Percentiles rank a stretch among this genome's conserved stretches.
phyloP scores from a whole-genome alignment of 2,329 filamentous ascomycete genomes.

The Penicillium sp. region DNA sequence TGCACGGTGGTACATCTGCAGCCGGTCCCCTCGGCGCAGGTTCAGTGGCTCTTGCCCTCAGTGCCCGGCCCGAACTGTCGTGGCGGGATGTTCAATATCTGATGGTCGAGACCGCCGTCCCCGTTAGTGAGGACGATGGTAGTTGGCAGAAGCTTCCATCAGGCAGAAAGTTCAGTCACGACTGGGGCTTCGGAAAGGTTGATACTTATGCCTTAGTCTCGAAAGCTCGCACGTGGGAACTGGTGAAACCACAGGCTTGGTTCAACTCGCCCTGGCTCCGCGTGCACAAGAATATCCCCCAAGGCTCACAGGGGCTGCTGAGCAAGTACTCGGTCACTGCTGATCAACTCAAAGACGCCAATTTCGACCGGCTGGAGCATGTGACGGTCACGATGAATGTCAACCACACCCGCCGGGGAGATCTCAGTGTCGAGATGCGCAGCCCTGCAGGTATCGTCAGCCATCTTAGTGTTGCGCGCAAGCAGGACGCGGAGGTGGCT shows the following conservation, averaged over 20 bases:
- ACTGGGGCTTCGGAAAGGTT: slow-evolving; percentile 92
- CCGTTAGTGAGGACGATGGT: slow-evolving; percentile 65
- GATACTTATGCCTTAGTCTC: slow-evolving; percentile 84
- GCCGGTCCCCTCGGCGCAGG: slow-evolving; percentile 90
- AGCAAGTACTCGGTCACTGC: slow-evolving; percentile 77
- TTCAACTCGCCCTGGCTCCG: slow-evolving; percentile 90
- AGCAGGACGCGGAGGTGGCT: slow-evolving; percentile 58
- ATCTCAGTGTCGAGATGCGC: slow-evolving; percentile 85
- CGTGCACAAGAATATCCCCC: slow-evolving; percentile 77
- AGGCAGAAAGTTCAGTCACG: slow-evolving; percentile 86
- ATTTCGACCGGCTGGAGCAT: slow-evolving; percentile 83
- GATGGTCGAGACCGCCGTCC: slow-evolving; percentile 75
- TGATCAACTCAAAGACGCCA: slow-evolving; percentile 74
- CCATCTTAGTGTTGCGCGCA: slow-evolving; percentile 72
- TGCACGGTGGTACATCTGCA: slow-evolving; percentile 93
- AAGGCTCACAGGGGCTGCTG: slow-evolving; percentile 73
- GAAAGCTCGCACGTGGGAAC: slow-evolving; percentile 75
- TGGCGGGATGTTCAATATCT: slow-evolving; percentile 97
- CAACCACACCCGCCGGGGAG: slow-evolving; percentile 77
- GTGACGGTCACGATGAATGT: slow-evolving; percentile 98
- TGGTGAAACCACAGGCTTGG: slow-evolving; percentile 95
- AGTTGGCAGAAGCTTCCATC: slow-evolving; percentile 79
- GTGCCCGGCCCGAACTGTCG: slow-evolving; percentile 76
- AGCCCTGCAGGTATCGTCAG: slow-evolving; percentile 79
- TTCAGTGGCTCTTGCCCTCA: slow-evolving; percentile 81